Conservation (phyloP, 1,284 basidiomycete species). For the Boletus smithii region DNA sequence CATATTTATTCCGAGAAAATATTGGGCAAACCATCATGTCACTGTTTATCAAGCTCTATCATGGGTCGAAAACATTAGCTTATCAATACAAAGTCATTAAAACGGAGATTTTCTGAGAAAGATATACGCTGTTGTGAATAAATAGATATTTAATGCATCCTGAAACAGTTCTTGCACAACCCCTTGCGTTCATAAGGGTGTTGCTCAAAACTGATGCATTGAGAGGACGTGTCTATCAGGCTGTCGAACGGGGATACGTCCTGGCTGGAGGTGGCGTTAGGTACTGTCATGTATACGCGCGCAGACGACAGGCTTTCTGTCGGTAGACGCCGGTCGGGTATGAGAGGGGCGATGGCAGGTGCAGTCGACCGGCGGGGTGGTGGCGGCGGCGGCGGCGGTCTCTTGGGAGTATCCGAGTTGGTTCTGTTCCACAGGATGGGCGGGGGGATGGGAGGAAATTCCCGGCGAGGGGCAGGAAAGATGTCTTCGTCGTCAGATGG, state of each 20-base stretch:
- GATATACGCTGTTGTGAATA: no score
- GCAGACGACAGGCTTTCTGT: constrained; percentile 8
- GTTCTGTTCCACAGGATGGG: constrained; percentile 34
- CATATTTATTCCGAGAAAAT: no score
- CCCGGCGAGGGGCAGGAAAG: constrained; percentile 12
- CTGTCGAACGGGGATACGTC: constrained; percentile 34
- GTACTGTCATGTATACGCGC: constrained; percentile 12
- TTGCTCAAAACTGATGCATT: constrained; percentile 23
- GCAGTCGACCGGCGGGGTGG: constrained; percentile 38
- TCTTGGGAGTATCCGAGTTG: constrained; percentile 30
- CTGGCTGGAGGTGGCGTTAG: not conserved
- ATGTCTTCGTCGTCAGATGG: constrained; percentile 21
- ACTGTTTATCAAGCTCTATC: no score
- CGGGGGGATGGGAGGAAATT: constrained; percentile 20
- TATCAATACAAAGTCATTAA: no score
- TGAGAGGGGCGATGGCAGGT: constrained; percentile 13
- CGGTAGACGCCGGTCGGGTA: constrained; percentile 22
- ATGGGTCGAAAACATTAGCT: no score
- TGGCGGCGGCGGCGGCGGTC: constrained; percentile 37
- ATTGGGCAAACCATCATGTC: no score
- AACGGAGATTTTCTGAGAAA: no score
- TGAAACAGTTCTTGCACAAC: constrained; percentile 29
- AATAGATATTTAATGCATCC: constrained; percentile 25
- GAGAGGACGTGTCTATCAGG: constrained; percentile 24
- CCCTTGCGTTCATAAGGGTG: constrained; percentile 19